Evolutionary conservation across 306 rosid genomes (phyloP), one percentile per base, ranked within the genome.

Genomic region (Boehmeria nivea): DNA sequence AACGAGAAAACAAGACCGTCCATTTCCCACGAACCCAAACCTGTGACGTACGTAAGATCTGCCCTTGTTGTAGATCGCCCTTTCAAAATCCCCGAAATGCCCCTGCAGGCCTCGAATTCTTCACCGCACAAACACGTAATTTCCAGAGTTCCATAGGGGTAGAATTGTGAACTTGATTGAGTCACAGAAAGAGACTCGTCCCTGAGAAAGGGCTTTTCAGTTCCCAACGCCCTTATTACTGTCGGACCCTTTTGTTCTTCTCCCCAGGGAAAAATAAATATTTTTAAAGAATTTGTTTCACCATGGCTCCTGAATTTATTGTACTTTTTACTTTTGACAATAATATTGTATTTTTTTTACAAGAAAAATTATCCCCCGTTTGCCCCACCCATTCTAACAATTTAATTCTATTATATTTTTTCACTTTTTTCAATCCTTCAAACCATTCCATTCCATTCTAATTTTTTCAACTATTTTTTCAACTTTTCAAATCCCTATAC

Each of bases 171-270:
- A 40, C 4, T 40, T 8, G 45, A n/a, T 40, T 59, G 33, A 18
- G 25, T 36, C 24, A 8, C 18, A 54, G 61, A 47, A n/a, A 15
- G 66, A 23, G 36, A 71, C 52, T 42, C 6, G 15, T 27, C 56
- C 64, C 8, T 4, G 24, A 11, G 20, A 12, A 13, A 63, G 47
- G 21, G 43, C 46, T 34, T 75, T 73, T 60, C 46, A 59, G 57
- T 72, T 72, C 42, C 68, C 65, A 47, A 66, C 16, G 71, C 23
- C 57, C 70, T 39, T 13, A 22, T 27, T 43, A 10, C 14, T 44
- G 55, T 18, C 45, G 9, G 52, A 61, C 64, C 28, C 42, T 50
- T 70, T 50, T 8, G 36, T 4, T 31, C 36, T 31, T 10, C 36
- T 4, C 36, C 36, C 36, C 36, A 10, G 5, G 36, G 36, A 31